Evolutionary conservation across 139 green algal species (phyloP), one percentile per base, ranked within the genome.

Genomic region (Raphidocelis subcapitata): DNA sequence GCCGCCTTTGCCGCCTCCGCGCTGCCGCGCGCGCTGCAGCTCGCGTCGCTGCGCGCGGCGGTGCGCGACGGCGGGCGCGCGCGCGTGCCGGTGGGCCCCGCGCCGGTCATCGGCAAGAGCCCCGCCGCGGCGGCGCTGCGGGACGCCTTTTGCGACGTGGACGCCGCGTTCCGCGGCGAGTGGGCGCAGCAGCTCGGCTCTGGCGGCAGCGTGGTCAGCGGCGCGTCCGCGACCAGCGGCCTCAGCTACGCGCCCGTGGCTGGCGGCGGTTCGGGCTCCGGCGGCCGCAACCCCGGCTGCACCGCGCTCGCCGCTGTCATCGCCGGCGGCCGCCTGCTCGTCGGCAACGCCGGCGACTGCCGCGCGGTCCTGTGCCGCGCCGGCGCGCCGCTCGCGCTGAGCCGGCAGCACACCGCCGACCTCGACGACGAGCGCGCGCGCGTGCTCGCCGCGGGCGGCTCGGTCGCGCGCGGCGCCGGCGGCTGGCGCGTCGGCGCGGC

Each of bases 341-440:
- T 97, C 2, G 93, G 92, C 16, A 95, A 97, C 66, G 86, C 92
- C 21, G 94, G 94, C 5, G 94, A 98, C 80, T 94, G 94, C 80
- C 75, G 94, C 3, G 88, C 89, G 14, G 88, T 98, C 55, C 65
- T 98, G 37, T 91, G 85, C 69, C 74, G 89, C 0, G 66, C 62
- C 8, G 84, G 86, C 5, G 67, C 81, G 32, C 85, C 89, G 12
- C 63, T 94, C 44, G 64, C 75, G 24, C 81, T 95, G 31, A 94
- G 77, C n/a, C 55, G 73, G 3, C 94, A 98, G 76, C 94, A 98
- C 68, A 94, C 86, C 5, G 89, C 90, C 0, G 86, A 85, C 16
- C 41, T 85, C 35, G 65, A 72, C 1, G 79, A 82, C 21, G 94
- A 98, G 88, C 78, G 90, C 44, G n/a, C 28, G 56, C 84, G 94